Base-by-base conservation (phyloP, 2,329 filamentous ascomycete genomes). In the Penicillium palitans region DNA sequence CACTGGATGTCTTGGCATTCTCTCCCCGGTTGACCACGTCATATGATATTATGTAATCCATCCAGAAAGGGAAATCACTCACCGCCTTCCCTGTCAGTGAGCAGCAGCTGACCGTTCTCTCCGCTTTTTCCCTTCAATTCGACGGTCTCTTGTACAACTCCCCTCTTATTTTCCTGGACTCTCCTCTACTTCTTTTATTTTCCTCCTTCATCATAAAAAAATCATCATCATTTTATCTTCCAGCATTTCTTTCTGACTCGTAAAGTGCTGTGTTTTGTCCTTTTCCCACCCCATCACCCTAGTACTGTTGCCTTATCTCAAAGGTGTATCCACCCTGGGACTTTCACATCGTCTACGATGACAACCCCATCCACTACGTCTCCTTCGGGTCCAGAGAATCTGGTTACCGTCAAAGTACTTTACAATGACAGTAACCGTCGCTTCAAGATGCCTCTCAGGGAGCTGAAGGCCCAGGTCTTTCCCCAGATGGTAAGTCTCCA, bases 391-490 rank as follows among this genome's bases (percentile, higher is more conserved):
- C 84, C 86, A 56, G 89, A 92, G 62, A 91, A 90, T 52, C 80
- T 85, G 64, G 90, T 98, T 77, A 91, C 89, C 65, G 81, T 97
- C 79, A 98, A 98, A 81, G 84, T 96, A 72, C 84, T 86, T 70
- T 86, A 89, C 71, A 86, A 92, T 71, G 90, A 90, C 59, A 80
- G 79, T 70, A 89, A 87, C 70, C 87, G 90, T 70, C 90, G 92
- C 68, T 90, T 96, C 80, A 97, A 96, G 84, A 84, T 98, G 64
- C 89, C 91, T 56, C 84, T 98, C 71, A 87, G 88, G 73, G 93
- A 98, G 67, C 87, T 98, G 57, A 86, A 86, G 62, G 86, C 89
- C 50, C 81, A 80, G 63, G 83, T 86, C 47, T 85, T 99, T 40
- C 91, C 93, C 68, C 81, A 86, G 70, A 96, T 93, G 86, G 95